A percentile compares a stretch with the other conserved stretches of the same genome.
These are phyloP conservation scores for Adansonia gregorii DNA, from an alignment of 441 rosid species.

Conservation along the genomic window DNA sequence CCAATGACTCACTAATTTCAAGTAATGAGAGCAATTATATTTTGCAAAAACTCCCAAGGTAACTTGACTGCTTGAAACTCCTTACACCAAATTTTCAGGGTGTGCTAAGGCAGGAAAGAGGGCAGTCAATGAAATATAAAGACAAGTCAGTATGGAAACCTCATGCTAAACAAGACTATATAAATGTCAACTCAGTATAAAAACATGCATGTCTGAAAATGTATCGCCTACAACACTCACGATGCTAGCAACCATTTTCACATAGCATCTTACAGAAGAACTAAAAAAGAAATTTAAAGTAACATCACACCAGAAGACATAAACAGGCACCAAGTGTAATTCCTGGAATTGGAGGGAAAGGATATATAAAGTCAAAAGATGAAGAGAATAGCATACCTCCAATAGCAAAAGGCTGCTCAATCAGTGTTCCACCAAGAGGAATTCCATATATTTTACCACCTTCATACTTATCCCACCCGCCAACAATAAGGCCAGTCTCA, in stretches of 20 bases:
- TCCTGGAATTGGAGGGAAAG: neutral
- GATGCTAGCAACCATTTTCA: neutral
- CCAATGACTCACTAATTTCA: neutral
- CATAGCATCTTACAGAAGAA: neutral
- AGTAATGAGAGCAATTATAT: neutral
- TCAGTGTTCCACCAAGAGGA: conserved; percentile 91
- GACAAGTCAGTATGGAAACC: neutral
- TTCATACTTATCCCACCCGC: conserved; percentile 98
- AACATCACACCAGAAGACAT: neutral
- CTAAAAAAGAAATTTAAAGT: neutral
- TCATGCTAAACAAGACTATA: neutral
- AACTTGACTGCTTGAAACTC: neutral
- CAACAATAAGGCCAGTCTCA: conserved; percentile 91
- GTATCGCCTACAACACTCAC: no score
- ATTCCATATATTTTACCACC: conserved; percentile 95
- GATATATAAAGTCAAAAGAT: neutral
- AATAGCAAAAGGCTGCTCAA: conserved; percentile 94
- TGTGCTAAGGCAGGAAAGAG: neutral
- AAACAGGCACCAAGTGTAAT: neutral
- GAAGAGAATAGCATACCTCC: conserved; percentile 62
- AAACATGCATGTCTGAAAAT: neutral
- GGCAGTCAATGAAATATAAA: neutral
- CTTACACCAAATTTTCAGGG: neutral
- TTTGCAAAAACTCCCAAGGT: neutral
- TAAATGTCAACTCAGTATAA: neutral